A percentile compares a stretch with the other conserved stretches of the same genome.
phyloP scores from a whole-genome alignment of 169 alveolate genomes.

The Plasmodium inui region DNA sequence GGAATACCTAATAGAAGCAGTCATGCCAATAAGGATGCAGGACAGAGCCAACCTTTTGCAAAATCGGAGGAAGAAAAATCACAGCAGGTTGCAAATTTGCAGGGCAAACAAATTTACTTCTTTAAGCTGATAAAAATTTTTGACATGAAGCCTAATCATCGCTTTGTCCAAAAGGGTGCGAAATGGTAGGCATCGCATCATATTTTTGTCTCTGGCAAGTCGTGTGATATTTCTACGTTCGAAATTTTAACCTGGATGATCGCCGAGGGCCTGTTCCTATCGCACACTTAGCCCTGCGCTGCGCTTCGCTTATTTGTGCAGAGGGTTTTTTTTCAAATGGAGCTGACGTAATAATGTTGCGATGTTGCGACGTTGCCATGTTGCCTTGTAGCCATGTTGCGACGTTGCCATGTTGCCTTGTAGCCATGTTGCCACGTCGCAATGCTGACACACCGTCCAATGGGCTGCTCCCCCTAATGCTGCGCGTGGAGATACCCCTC shows the following conservation, averaged over 20 bases:
- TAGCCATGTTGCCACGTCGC: neutral
- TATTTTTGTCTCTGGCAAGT: neutral
- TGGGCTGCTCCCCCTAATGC: neutral
- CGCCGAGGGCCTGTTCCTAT: neutral
- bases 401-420: neutral
- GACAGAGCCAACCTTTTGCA: neutral
- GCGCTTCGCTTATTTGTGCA: neutral
- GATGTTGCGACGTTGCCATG: neutral
- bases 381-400: neutral
- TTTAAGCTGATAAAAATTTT: conserved; percentile 67
- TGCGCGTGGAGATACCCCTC: conserved; percentile 26
- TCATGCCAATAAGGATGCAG: neutral
- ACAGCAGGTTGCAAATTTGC: neutral
- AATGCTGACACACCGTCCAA: neutral
- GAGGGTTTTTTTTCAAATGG: neutral
- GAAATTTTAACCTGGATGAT: neutral
- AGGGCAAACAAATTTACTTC: conserved; percentile 42
- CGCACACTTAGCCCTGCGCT: neutral
- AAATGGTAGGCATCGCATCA: neutral
- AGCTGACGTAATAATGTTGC: neutral
- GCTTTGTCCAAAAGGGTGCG: conserved; percentile 28
- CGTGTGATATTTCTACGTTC: neutral
- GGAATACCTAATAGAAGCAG: neutral
- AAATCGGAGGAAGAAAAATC: neutral
- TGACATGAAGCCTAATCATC: conserved; percentile 76